A percentile compares a stretch with the other conserved stretches of the same genome.
Conservation (phyloP, 176 grass and related monocot species). For the Oryza australiensis region DNA sequence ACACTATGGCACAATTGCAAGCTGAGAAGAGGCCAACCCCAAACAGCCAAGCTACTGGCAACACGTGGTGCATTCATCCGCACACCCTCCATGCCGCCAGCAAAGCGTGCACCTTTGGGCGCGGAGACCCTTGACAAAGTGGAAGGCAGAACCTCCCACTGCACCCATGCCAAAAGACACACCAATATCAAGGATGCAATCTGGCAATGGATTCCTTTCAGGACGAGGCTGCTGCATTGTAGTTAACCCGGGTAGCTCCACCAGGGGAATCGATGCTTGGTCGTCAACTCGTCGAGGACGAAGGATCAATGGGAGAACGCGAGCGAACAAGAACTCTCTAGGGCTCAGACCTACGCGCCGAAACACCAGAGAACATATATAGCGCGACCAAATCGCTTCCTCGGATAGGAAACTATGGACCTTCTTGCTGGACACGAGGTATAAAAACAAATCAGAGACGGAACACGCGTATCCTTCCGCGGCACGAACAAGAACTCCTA, state of each 20-base stretch:
- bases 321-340: background rate
- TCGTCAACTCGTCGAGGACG: background rate
- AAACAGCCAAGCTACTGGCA: slow-evolving; percentile 43
- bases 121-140: slow-evolving; percentile 54
- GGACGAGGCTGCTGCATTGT: slow-evolving; percentile 11
- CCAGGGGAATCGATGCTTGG: background rate
- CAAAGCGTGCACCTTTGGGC: slow-evolving; percentile 39
- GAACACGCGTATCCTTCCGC: background rate
- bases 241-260: background rate
- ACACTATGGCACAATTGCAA: slow-evolving; percentile 38
- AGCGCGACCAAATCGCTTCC: background rate
- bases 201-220: slow-evolving; percentile 42
- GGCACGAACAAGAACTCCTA: background rate
- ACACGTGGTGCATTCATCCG: slow-evolving; percentile 44
- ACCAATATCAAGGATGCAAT: slow-evolving; percentile 42
- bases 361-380: background rate
- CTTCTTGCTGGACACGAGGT: slow-evolving; percentile 24
- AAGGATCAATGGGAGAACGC: background rate
- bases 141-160: slow-evolving; percentile 47
- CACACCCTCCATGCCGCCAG: slow-evolving; percentile 33
- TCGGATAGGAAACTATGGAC: background rate
- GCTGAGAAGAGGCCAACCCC: slow-evolving; percentile 29
- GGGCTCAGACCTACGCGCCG: background rate
- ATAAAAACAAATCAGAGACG: slow-evolving; percentile 17
- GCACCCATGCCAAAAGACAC: slow-evolving; percentile 37